Base-by-base conservation (phyloP, 2,329 filamentous ascomycete species). In the Emergomyces pasteurianus region DNA sequence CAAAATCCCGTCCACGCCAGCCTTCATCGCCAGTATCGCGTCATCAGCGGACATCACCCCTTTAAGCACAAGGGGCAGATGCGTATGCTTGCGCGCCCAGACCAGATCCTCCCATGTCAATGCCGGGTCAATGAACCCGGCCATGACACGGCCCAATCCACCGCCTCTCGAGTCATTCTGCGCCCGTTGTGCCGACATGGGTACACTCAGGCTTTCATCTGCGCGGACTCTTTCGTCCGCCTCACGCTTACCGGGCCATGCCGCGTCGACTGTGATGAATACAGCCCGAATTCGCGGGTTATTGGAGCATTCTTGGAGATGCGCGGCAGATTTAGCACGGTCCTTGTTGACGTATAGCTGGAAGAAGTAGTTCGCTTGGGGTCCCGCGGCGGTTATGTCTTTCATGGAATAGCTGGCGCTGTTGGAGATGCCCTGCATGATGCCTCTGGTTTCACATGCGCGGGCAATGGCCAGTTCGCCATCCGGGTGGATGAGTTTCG, bases 341-440 rank as follows among this genome's bases (percentile, higher is more conserved):
- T 81, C 74, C 1, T 74, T 74, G 69, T 82, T 81, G 60, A 82
- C 80, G 67, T 83, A 83, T 16, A 83, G 71, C 63, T 83, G 81
- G 69, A 82, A 80, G 66, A 82, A 79, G 70, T 81, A 80, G 18
- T 74, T 74, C 12, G 73, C 70, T 7, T 68, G 65, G 10, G 72
- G 71, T 0, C 75, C 75, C 1, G 76, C 70, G n/a, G 69, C 70
- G 31, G 77, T 73, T 36, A 87, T 80, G 59, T 85, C 82, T 1
- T 76, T 69, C 43, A 85, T 75, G 0, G 83, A 78, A 64, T 80
- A 86, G 0, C 81, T 83, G 1, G 84, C 83, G 58, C 81, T 83
- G 14, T 84, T 87, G 18, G 82, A 84, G 50, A 88, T 76, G 71
- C 77, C 82, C 66, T 86, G 83, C 36, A 85, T 79, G 7, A 86